Conservation (phyloP, 495 filamentous ascomycete species). For the Trichoderma parareesei region DNA sequence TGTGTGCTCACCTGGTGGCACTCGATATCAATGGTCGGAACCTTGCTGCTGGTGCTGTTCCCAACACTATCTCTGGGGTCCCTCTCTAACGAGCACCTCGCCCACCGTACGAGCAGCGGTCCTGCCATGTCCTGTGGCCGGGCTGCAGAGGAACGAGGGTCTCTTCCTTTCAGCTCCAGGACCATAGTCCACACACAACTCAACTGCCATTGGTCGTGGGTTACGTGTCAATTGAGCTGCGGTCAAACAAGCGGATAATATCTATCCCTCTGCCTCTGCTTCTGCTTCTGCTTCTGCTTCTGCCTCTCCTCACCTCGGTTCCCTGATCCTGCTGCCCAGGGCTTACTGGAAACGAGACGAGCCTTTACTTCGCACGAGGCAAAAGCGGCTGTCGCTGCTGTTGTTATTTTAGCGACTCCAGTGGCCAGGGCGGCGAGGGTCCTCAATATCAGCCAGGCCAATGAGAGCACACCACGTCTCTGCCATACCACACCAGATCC, state of each 20-base stretch:
- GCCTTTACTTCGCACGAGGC: neutral
- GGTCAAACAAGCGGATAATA: neutral
- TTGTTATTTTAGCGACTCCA: constrained; percentile 5
- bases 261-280: neutral
- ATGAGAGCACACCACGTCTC: constrained; percentile 13
- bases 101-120: neutral
- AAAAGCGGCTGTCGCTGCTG: neutral
- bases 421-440: constrained; percentile 9
- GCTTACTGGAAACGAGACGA: constrained; percentile 4
- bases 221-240: neutral
- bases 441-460: constrained; percentile 8
- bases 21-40: neutral
- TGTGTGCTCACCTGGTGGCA: neutral
- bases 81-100: neutral
- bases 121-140: neutral
- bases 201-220: neutral
- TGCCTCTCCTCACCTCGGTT: neutral
- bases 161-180: neutral
- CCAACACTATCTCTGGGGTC: neutral
- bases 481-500: constrained; percentile 12
- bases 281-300: too few species aligned
- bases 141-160: neutral
- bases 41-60: neutral
- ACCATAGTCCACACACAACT: neutral
- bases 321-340: neutral